Conservation (phyloP, 345 rosid genomes). For the Salix exigua region DNA sequence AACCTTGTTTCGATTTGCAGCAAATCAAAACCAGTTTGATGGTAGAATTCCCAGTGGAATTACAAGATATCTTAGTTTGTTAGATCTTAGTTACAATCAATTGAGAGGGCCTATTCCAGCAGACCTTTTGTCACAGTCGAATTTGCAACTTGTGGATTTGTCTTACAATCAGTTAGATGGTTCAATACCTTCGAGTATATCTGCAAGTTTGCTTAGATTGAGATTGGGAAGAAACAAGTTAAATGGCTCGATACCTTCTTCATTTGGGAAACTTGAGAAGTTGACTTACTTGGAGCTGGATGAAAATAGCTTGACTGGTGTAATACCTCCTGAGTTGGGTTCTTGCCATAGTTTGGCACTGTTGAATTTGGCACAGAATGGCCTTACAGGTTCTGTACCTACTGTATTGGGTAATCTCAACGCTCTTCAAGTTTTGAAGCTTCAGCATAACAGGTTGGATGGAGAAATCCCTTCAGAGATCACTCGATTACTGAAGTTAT, state of each 20-base stretch:
- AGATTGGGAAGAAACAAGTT: constrained; percentile 63
- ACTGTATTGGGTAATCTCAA: constrained; percentile 36
- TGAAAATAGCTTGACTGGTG: constrained; percentile 48
- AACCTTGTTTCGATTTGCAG: constrained; percentile 53
- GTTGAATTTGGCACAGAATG: constrained; percentile 57
- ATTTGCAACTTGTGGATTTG: constrained; percentile 48
- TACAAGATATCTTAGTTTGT: constrained; percentile 36
- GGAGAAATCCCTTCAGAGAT: constrained; percentile 53
- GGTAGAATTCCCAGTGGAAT: constrained; percentile 51
- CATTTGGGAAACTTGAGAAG: constrained; percentile 17
- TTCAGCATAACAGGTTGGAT: constrained; percentile 42
- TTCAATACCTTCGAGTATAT: constrained; percentile 39
- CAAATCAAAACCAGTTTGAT: constrained; percentile 44
- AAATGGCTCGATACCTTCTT: constrained; percentile 34
- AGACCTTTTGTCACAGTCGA: constrained; percentile 35
- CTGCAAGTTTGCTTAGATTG: constrained; percentile 51
- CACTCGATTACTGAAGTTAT: constrained; percentile 25
- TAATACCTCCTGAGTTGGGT: constrained; percentile 43
- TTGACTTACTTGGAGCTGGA: constrained; percentile 71
- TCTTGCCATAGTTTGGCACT: constrained; percentile 43
- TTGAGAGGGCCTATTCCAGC: constrained; percentile 45
- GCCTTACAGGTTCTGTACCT: constrained; percentile 44
- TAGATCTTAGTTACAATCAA: constrained; percentile 62
- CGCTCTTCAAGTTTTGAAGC: constrained; percentile 52
- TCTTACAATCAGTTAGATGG: constrained; percentile 48